Conservation (phyloP, 73 alveolate genomes). For the Breviolum minutum region DNA sequence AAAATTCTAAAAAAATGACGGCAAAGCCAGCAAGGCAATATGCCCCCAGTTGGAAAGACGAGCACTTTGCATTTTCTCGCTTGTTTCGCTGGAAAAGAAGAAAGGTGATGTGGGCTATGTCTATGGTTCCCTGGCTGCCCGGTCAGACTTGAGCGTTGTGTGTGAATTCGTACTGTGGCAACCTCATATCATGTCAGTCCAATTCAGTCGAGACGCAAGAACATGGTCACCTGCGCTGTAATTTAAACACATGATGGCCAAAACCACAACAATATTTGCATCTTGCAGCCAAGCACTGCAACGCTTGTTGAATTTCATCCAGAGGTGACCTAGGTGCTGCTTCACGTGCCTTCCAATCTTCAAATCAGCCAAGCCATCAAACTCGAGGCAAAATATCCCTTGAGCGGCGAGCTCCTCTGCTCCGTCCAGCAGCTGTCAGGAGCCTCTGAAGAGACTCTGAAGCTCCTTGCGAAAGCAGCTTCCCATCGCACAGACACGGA, state of each 20-base stretch:
- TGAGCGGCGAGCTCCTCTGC: background rate
- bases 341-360: background rate
- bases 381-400: background rate
- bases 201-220: background rate
- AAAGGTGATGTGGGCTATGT: constrained; percentile 36
- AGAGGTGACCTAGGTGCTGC: no score
- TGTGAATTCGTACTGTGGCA: background rate
- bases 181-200: background rate
- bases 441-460: background rate
- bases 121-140: background rate
- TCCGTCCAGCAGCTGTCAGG: background rate
- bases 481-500: background rate
- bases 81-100: no score
- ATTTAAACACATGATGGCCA: background rate
- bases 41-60: no score
- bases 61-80: no score
- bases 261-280: background rate
- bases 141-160: background rate
- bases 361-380: background rate
- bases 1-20: no score
- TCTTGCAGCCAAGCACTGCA: no score
- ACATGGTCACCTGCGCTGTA: background rate
- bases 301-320: no score
- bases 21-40: no score
- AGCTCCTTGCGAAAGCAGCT: background rate